Evolutionary conservation across 345 rosid genomes (phyloP).

Genomic region (Murraya koenigii): DNA sequence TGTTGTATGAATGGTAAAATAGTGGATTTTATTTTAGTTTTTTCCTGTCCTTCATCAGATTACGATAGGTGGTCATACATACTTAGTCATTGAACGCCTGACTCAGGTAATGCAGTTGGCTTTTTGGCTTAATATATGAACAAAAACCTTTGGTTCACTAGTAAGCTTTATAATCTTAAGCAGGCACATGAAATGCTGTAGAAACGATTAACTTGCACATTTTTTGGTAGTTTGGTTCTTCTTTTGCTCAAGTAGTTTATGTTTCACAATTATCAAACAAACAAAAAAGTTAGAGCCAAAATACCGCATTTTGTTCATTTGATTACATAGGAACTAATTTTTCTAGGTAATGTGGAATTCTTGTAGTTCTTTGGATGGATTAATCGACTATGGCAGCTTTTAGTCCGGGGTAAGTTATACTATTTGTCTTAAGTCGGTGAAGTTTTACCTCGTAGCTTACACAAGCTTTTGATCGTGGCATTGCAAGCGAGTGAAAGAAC

Average conservation of each 20-base stretch:
- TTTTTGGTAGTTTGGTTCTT: neutral
- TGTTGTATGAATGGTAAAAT: neutral
- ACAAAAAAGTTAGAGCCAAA: neutral
- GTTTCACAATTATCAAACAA: neutral
- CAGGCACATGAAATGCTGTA: neutral
- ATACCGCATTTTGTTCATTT: neutral
- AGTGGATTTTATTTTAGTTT: neutral
- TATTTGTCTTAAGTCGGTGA: neutral
- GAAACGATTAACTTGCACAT: neutral
- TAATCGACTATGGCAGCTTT: conserved; percentile 55
- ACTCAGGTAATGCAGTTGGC: neutral
- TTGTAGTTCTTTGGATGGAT: conserved; percentile 56
- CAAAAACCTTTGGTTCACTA: neutral
- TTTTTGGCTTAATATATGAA: neutral
- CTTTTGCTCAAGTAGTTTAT: neutral
- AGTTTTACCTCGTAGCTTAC: neutral
- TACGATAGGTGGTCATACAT: neutral
- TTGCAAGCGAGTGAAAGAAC: neutral
- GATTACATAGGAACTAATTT: conserved; percentile 21
- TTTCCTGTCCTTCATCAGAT: neutral
- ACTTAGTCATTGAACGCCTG: neutral
- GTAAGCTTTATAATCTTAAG: neutral
- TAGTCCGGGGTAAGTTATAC: conserved; percentile 41
- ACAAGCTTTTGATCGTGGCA: neutral
- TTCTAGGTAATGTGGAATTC: conserved; percentile 11